Evolutionary conservation across 257 asterid species (phyloP).

Genomic region (Avicennia marina): DNA sequence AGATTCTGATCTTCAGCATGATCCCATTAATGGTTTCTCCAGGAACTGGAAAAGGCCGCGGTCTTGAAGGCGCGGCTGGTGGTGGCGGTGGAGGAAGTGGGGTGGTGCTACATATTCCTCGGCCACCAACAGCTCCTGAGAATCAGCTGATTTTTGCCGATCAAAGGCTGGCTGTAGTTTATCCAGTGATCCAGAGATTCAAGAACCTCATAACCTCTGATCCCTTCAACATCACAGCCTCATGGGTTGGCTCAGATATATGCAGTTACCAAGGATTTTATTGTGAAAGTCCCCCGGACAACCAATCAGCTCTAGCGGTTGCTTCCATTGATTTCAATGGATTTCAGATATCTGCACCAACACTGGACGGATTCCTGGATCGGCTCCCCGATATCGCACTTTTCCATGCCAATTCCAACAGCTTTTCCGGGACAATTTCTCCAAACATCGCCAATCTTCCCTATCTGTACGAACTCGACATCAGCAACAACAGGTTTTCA

Average conservation of each 20-base stretch:
- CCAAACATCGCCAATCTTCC: conserved; percentile 41
- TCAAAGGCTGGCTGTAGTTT: conserved; percentile 50
- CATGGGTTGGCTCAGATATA: conserved; percentile 62
- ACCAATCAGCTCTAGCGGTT: conserved; percentile 63
- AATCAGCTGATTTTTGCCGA: conserved; percentile 53
- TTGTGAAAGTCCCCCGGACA: conserved; percentile 72
- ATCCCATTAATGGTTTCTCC: background rate
- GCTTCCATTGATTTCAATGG: conserved; percentile 83
- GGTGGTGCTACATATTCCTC: too few relatives aligned
- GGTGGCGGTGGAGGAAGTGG: too few relatives aligned
- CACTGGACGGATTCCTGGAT: conserved; percentile 66
- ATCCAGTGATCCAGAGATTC: conserved; percentile 62
- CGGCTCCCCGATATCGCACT: conserved; percentile 69
- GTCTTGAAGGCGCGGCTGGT: too few relatives aligned
- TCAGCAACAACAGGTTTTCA: conserved; percentile 64
- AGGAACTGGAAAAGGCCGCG: too few relatives aligned
- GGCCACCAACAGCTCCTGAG: too few relatives aligned
- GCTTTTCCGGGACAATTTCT: conserved; percentile 47
- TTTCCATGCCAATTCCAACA: conserved; percentile 78
- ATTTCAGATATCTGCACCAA: conserved; percentile 52
- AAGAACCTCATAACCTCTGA: conserved; percentile 50
- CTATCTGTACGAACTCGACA: conserved; percentile 62
- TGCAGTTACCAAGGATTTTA: conserved; percentile 65
- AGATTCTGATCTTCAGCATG: background rate
- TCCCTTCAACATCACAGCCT: conserved; percentile 52